Percentiles rank a stretch among this genome's conserved stretches.
Conservation (phyloP, 2,329 filamentous ascomycete genomes). For the Lojkania enalia region DNA sequence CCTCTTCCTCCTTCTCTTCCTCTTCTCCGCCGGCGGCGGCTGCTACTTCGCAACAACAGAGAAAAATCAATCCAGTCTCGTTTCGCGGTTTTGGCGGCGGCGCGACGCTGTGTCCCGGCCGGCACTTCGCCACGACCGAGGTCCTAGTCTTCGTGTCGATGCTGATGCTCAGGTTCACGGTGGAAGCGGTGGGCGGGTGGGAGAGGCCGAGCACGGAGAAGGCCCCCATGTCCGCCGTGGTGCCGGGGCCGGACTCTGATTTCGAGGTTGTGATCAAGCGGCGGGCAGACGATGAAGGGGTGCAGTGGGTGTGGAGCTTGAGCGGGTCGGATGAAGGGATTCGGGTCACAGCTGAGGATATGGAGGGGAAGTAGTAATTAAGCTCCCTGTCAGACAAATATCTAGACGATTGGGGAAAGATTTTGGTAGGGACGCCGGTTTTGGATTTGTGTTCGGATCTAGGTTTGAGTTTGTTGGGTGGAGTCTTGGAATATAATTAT, state of each 20-base stretch:
- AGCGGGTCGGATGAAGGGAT: neutral
- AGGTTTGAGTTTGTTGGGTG: too few relatives aligned
- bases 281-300: neutral
- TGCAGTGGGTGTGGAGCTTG: neutral
- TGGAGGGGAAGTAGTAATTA: too few relatives aligned
- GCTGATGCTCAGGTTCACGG: conserved; percentile 31
- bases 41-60: neutral
- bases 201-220: conserved; percentile 2
- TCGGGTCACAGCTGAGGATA: neutral
- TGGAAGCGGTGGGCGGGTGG: conserved; percentile 18
- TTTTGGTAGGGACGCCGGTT: too few relatives aligned
- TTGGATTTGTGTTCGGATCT: too few relatives aligned
- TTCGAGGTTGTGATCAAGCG: conserved; percentile 1
- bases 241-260: conserved; percentile 2
- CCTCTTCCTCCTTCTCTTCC: neutral
- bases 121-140: conserved; percentile 38
- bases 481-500: too few relatives aligned
- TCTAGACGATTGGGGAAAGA: too few relatives aligned
- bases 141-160: conserved; percentile 31
- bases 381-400: too few relatives aligned
- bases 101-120: conserved; percentile 35
- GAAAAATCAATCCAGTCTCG: conserved; percentile 14
- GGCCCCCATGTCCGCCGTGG: neutral
- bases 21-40: neutral
- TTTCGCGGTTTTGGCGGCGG: conserved; percentile 38